A percentile compares a stretch with the other conserved stretches of the same genome.
Evolutionary conservation across 2,329 filamentous ascomycete genomes (phyloP).

Genomic region (Hypoxylon sp.): DNA sequence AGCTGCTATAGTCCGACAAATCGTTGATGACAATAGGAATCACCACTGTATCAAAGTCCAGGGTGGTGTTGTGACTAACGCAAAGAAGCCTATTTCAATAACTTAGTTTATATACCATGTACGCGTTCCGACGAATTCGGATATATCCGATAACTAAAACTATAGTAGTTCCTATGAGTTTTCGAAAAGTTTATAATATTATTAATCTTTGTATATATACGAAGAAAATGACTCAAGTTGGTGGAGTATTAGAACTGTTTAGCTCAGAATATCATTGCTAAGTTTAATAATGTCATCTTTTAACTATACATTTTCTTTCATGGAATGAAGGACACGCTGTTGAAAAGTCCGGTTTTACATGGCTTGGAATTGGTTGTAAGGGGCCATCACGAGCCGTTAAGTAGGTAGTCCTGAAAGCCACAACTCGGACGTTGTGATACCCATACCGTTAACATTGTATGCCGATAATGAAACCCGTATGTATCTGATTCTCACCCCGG

Average conservation of each 20-base stretch:
- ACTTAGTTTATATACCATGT: not conserved
- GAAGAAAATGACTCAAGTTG: not conserved
- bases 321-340: not conserved
- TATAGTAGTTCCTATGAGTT: not conserved
- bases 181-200: not conserved
- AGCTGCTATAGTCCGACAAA: not conserved
- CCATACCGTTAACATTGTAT: conserved; percentile 2
- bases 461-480: not conserved
- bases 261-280: not conserved
- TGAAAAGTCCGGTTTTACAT: not conserved
- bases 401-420: not conserved
- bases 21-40: not conserved
- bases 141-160: not conserved
- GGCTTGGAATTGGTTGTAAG: not conserved
- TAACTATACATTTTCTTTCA: not conserved
- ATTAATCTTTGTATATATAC: not conserved
- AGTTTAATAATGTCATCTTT: not conserved
- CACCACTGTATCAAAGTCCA: not conserved
- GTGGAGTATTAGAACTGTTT: not conserved
- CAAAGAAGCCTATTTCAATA: not conserved
- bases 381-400: not conserved
- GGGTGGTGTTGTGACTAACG: not conserved
- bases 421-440: conserved; percentile 6
- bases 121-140: not conserved
- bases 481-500: not conserved